These are phyloP conservation scores for Vitis rupestris DNA, from an alignment of 164 flowering plant species.

Conservation along the genomic window DNA sequence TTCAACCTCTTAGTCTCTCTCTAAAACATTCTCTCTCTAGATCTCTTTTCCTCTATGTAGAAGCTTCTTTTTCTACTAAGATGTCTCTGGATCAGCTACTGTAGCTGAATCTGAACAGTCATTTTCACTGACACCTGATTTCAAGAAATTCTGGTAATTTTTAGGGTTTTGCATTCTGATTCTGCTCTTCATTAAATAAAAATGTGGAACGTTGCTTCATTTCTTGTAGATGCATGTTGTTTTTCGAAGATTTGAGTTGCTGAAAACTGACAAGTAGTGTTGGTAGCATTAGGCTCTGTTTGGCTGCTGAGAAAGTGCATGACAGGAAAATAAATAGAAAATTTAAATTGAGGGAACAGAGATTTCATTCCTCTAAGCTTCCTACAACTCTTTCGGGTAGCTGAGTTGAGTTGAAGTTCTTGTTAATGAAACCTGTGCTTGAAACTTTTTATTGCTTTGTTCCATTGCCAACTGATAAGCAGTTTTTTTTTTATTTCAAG, in stretches of 20 bases:
- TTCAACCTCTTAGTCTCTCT: not conserved
- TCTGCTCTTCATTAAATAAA: not conserved
- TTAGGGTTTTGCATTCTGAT: not conserved
- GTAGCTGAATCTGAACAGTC: not conserved
- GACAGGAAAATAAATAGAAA: not conserved
- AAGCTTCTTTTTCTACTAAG: too few species aligned
- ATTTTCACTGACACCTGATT: not conserved
- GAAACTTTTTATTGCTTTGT: too few species aligned
- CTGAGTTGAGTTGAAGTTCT: too few species aligned
- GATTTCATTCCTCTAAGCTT: too few species aligned
- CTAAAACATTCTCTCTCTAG: not conserved
- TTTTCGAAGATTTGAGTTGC: too few species aligned
- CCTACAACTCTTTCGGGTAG: too few species aligned
- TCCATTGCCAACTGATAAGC: too few species aligned
- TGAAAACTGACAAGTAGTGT: too few species aligned
- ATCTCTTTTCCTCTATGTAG: not conserved
- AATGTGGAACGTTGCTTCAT: too few species aligned
- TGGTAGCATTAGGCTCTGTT: conserved; percentile 5
- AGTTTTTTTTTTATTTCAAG: too few species aligned
- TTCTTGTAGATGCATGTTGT: too few species aligned
- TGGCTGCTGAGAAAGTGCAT: conserved; percentile 12
- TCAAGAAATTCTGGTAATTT: not conserved
- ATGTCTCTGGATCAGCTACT: not conserved
- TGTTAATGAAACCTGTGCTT: too few species aligned
- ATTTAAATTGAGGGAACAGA: not conserved